A percentile compares a stretch with the other conserved stretches of the same genome.
phyloP scores from a whole-genome alignment of 106 monocot species.

The Amphibolis antarctica region DNA sequence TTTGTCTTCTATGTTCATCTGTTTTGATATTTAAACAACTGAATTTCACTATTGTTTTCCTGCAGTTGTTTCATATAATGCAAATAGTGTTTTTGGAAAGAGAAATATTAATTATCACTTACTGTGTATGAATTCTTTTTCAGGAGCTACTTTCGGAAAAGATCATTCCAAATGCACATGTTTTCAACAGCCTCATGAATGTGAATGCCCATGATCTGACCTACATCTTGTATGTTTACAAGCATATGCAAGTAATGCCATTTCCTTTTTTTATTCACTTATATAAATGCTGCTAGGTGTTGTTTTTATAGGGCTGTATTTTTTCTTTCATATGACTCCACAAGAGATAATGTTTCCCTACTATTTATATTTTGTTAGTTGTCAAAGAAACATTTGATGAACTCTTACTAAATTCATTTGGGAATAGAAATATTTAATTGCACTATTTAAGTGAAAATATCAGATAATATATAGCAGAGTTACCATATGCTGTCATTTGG shows the following conservation, averaged over 20 bases:
- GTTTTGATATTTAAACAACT: too few species aligned
- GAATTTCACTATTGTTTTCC: too few species aligned
- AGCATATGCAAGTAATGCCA: constrained; percentile 84
- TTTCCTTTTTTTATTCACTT: constrained; percentile 33
- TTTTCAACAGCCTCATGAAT: constrained; percentile 97
- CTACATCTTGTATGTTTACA: constrained; percentile 75
- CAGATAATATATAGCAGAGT: background rate
- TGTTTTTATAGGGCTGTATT: background rate
- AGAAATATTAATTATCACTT: too few species aligned
- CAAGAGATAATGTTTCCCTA: too few species aligned
- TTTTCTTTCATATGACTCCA: too few species aligned
- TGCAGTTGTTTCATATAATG: background rate
- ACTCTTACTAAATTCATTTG: too few species aligned
- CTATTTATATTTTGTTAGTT: too few species aligned
- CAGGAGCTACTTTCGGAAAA: constrained; percentile 68
- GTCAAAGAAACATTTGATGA: too few species aligned
- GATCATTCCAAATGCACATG: constrained; percentile 59
- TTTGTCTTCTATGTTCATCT: too few species aligned
- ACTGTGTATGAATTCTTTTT: constrained; percentile 10
- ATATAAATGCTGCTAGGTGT: background rate
- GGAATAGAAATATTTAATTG: too few species aligned
- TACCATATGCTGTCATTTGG: background rate
- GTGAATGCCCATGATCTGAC: constrained; percentile 82
- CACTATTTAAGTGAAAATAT: too few species aligned
- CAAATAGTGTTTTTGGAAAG: too few species aligned